Base-by-base conservation (phyloP, 2,329 filamentous ascomycete genomes). In the Cladophialophora psammophila region DNA sequence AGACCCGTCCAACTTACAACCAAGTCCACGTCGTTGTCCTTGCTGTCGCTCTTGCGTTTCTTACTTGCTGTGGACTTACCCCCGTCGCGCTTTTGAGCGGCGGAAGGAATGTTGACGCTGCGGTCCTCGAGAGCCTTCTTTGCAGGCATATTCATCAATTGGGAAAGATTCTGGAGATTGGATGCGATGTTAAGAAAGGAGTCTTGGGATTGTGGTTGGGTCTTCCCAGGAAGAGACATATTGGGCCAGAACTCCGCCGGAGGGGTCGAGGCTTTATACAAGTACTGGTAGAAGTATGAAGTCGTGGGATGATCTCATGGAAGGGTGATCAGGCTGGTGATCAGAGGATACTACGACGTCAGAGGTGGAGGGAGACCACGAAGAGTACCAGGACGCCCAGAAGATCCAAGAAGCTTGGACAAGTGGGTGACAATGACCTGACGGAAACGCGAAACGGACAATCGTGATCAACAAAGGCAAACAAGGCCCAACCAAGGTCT, bases 11-110 rank as follows among this genome's bases (percentile, higher is more conserved):
- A 7, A 52, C 48, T 32, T 9, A 32, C 26, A 52, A 1, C 50
- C 10, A 7, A 6, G 2, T 53, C 50, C 5, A 32, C 5, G 10
- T 65, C 35, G 40, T 54, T 45, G 13, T 56, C 31, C 26, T 32
- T 32, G 36, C 32, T 34, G 18, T 35, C 53, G 34, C 64, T 66
- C 36, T 63, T 66, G 53, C 64, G 64, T 42, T 66, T 66, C 26
- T 63, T 66, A 4, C 64, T 32, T 18, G 9, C 58, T 13, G 15
- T 15, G 31, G 34, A 53, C 40, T 13, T 61, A 18, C 8, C 18
- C 38, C 34, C 12, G 12, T 52, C 34, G 9, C 15, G 12, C 12
- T 34, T 55, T 50, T 45, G 50, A 3, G 20, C 9, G 3, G 20
- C 31, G 36, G 57, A n/a, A 12, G 13, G 18, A 15, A 60, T 60